Evolutionary conservation across 2,329 filamentous ascomycete genomes (phyloP).

Genomic region (Capronia epimyces): DNA sequence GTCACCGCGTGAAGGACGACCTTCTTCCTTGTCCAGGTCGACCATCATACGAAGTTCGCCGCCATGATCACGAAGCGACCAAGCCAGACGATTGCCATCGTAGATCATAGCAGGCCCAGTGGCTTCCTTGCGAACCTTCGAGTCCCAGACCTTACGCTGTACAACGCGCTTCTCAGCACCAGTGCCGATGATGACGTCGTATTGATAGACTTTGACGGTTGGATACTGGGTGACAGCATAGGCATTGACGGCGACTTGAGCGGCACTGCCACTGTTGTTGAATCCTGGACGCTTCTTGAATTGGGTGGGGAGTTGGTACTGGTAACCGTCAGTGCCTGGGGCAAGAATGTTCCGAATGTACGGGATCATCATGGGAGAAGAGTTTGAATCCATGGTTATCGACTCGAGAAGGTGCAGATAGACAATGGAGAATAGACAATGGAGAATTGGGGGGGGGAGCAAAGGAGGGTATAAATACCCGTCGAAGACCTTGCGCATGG

Average conservation of each 20-base stretch:
- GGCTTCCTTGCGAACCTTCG: slow-evolving; percentile 52
- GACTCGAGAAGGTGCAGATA: not conserved
- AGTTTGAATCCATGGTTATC: not conserved
- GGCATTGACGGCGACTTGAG: slow-evolving; percentile 63
- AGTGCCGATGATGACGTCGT: slow-evolving; percentile 67
- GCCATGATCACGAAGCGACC: slow-evolving; percentile 47
- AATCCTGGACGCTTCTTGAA: slow-evolving; percentile 49
- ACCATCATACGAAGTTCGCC: slow-evolving; percentile 57
- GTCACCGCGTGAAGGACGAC: slow-evolving; percentile 35
- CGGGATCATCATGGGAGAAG: not conserved
- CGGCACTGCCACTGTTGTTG: slow-evolving; percentile 54
- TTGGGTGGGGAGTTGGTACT: slow-evolving; percentile 35
- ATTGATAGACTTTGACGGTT: slow-evolving; percentile 65
- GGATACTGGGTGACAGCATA: slow-evolving; percentile 62
- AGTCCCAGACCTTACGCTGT: slow-evolving; percentile 71
- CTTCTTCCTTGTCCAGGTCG: slow-evolving; percentile 65
- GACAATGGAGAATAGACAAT: not conserved
- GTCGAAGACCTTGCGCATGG: not conserved
- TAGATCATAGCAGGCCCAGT: slow-evolving; percentile 63
- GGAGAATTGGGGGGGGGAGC: not conserved
- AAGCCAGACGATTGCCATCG: slow-evolving; percentile 80
- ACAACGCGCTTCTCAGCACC: slow-evolving; percentile 60
- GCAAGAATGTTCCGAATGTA: slow-evolving; percentile 30
- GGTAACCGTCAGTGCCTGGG: slow-evolving; percentile 30
- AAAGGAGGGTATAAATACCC: slow-evolving; percentile 8